A percentile compares a stretch with the other conserved stretches of the same genome.
Evolutionary conservation across 2,329 filamentous ascomycete species (phyloP).

Genomic region (Meredithiella fracta): DNA sequence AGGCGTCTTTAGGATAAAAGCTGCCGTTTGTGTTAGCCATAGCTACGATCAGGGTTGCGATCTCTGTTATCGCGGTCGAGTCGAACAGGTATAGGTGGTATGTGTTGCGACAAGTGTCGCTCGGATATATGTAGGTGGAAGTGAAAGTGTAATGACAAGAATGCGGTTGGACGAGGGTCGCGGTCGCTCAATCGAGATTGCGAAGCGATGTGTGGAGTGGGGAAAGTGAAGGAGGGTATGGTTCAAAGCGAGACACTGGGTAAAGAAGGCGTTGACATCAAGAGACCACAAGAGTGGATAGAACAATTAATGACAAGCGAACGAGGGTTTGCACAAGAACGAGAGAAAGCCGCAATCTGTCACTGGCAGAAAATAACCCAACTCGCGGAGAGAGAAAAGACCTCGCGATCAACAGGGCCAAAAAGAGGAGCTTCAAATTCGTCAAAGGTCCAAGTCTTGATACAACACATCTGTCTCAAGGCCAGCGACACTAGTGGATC

Average conservation of each 20-base stretch:
- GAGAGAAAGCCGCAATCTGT: too few relatives aligned
- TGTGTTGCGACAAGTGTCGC: neutral
- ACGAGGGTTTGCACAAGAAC: neutral
- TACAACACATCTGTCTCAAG: neutral
- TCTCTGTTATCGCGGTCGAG: neutral
- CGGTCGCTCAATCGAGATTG: slow-evolving; percentile 4
- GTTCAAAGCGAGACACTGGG: neutral
- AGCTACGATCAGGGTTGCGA: neutral
- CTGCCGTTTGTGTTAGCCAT: slow-evolving; percentile 14
- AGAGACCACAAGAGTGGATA: neutral
- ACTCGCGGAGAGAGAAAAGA: neutral
- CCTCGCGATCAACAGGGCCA: too few relatives aligned
- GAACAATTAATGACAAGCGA: too few relatives aligned
- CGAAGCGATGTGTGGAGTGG: neutral
- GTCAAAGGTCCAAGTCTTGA: neutral
- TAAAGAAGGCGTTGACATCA: neutral
- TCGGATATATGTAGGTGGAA: neutral
- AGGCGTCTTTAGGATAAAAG: slow-evolving; percentile 25
- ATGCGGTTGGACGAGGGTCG: neutral
- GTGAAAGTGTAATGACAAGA: neutral
- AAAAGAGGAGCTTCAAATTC: too few relatives aligned
- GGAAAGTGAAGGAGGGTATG: neutral
- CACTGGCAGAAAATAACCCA: too few relatives aligned
- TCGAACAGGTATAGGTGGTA: neutral
- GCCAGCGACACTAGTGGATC: neutral